Evolutionary conservation across 1,284 basidiomycete species (phyloP).

Genomic region (Ceratobasidium sp.): DNA sequence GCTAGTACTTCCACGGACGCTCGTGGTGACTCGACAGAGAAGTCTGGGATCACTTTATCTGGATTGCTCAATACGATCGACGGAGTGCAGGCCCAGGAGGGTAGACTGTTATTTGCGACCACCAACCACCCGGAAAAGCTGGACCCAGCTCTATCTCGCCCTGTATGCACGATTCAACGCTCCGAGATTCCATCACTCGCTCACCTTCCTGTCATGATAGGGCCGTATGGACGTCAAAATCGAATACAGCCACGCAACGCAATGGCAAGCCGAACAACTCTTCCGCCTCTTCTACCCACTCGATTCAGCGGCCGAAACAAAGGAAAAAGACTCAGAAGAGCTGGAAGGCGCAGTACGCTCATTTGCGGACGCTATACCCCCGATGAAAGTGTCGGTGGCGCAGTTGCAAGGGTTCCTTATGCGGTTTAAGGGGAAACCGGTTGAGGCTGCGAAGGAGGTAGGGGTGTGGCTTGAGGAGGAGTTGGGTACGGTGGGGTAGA

Average conservation of each 20-base stretch:
- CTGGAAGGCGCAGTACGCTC: not conserved
- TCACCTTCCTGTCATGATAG: not conserved
- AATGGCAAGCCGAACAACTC: constrained; percentile 63
- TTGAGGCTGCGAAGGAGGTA: constrained; percentile 50
- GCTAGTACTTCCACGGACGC: constrained; percentile 37
- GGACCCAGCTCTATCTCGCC: constrained; percentile 66
- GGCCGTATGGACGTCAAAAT: constrained; percentile 68
- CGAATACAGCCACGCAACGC: constrained; percentile 65
- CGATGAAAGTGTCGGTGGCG: constrained; percentile 54
- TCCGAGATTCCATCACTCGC: not conserved
- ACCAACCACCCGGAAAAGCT: constrained; percentile 68
- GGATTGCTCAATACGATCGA: constrained; percentile 69
- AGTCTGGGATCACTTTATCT: constrained; percentile 60
- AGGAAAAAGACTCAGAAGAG: constrained; percentile 34
- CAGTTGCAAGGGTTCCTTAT: constrained; percentile 56
- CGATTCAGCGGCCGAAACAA: constrained; percentile 42
- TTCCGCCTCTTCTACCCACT: constrained; percentile 64
- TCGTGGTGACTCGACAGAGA: constrained; percentile 44
- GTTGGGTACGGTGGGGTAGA: too few species aligned
- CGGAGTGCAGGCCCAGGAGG: constrained; percentile 65
- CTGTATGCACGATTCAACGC: constrained; percentile 48
- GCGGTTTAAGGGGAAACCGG: constrained; percentile 52
- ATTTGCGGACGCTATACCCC: constrained; percentile 49
- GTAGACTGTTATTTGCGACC: constrained; percentile 69
- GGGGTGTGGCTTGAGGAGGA: constrained; percentile 48